Evolutionary conservation across 179 eudicot genomes (phyloP).

Genomic region (Beta lomatogona): DNA sequence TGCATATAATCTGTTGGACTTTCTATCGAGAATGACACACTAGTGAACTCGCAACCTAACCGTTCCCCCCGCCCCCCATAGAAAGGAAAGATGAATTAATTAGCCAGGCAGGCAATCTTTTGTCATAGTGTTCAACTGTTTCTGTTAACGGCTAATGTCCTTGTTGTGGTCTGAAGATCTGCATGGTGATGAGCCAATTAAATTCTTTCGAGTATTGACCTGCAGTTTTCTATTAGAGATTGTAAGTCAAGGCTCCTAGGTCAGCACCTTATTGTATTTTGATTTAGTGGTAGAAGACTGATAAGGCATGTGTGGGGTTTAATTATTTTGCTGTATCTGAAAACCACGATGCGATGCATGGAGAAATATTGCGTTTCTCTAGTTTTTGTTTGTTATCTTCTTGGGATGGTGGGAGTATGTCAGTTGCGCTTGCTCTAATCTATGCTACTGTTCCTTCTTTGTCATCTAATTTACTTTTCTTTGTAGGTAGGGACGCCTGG

Average conservation of each 20-base stretch:
- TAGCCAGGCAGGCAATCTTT: background rate
- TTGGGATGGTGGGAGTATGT: background rate
- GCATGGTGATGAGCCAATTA: background rate
- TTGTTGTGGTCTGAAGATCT: background rate
- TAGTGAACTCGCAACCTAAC: background rate
- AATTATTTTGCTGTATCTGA: no score
- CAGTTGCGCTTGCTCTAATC: background rate
- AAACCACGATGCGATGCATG: background rate
- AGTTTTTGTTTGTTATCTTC: background rate
- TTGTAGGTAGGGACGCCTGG: constrained; percentile 96
- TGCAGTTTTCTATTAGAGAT: background rate
- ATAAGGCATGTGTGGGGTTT: no score
- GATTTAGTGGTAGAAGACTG: no score
- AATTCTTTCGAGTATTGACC: background rate
- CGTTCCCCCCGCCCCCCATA: background rate
- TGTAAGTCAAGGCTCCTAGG: background rate
- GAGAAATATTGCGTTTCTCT: no score
- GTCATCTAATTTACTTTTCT: background rate
- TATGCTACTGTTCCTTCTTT: constrained; percentile 5
- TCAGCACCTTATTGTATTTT: no score
- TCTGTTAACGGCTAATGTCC: background rate
- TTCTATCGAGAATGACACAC: no score
- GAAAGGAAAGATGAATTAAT: background rate
- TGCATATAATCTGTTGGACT: background rate
- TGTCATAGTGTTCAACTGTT: background rate